Evolutionary conservation across 129 eudicot species (phyloP), one percentile per base, ranked within the genome.

Genomic region (Dittrichia graveolens): DNA sequence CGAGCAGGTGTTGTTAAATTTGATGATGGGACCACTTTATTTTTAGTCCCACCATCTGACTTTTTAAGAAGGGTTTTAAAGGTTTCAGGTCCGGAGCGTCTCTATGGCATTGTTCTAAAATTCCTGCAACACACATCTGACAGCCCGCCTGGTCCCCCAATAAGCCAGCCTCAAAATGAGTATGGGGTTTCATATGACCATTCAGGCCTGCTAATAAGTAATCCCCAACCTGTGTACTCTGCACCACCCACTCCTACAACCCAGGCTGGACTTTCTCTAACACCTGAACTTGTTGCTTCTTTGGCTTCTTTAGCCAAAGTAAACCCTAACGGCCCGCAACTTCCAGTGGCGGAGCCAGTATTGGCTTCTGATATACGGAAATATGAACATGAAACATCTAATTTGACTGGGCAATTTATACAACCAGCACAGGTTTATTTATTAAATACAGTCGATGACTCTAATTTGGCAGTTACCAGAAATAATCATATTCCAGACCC

Each of bases 1-100:
- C 88, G 98, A 49, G 98, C 97, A 3, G 98, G 97, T 61, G 98
- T 94, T 55, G 98, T 91, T 19, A 90, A 90, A 81, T 88, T 88
- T 55, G 91, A 81, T 34, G 93, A 94, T 74, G 97, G 98, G 38
- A 94, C 97, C 55, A 90, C 95, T 68, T 79, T 94, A 24, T 94
- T 94, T 61, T 81, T 94, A 85, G 98, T 94, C 58, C 98, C 98
- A 64, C 98, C 98, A 24, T 93, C 98, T 12, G 92, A 87, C 66
- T 94, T 94, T 55, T 82, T 94, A 11, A 56, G 73, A 16, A 75
- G 75, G 10, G 92, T 90, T 56, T 82, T 94, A 45, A 84, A 90
- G 44, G 85, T 94, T 46, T 48, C 81, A 37, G 95, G 98, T 5
- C 98, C 92, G 4, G 88, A 81, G 53, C 90, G 98, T 48, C 89